Base-by-base conservation (phyloP, 2,329 filamentous ascomycete species). In the Sporothrix protearum region DNA sequence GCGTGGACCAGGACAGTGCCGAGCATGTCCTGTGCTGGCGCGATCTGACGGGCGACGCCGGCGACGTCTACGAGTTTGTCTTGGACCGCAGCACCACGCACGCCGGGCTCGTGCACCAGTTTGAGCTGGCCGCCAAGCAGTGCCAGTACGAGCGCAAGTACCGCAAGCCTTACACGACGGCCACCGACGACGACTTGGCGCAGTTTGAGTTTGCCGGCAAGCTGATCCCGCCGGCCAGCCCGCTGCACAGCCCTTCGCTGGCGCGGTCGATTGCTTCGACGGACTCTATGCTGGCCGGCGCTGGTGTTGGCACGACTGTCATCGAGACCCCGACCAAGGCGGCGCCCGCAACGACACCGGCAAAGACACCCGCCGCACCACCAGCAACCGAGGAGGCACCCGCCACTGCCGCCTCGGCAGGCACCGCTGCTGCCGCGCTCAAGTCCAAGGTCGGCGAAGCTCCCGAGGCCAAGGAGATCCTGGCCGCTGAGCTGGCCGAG, bases 111-210 rank as follows among this genome's bases (percentile, higher is more conserved):
- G 91, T 96, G 30, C 86, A 90, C 61, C 88, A 91, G 19, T 98
- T 99, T 80, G 89, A 95, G 78, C 85, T 91, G 70, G 90, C 93
- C 69, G 92, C 96, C 8, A 87, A 92, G 72, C 91, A 97, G 87
- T 97, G 96, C 80, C 96, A 99, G 81, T 99, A 96, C 91, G 96
- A 99, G 83, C 89, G 95, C 78, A 98, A 97, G 81, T 96, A 96
- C 80, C 89, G 93, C 74, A 92, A 91, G 78, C 90, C 88, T 51
- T 88, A 93, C 76, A 89, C 93, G 61, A 91, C 89, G 66, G 96
- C 96, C 1, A 93, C 93, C 9, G 90, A 94, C 72, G 85, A 89
- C 73, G 93, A 99, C 74, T 86, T 98, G 4, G 82, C 88, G 73
- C 89, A 96, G 76, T 97, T 99, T 77, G 88, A 91, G 19, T 98